A percentile compares a stretch with the other conserved stretches of the same genome.
Evolutionary conservation across 768 basidiomycete species (phyloP).

Genomic region (Lactarius tabidus): DNA sequence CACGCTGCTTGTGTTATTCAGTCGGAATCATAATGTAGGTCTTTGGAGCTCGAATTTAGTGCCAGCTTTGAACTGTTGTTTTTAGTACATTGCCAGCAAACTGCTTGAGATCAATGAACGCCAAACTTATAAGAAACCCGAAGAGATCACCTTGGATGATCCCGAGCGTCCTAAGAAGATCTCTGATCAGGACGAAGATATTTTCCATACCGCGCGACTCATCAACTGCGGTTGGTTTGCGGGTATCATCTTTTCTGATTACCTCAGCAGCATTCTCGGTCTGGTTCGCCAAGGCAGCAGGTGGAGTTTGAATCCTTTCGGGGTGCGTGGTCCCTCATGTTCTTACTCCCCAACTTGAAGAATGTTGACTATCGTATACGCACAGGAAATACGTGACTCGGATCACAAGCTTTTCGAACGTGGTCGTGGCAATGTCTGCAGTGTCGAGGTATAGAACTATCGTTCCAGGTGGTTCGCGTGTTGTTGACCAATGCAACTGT

Average conservation of each 20-base stretch:
- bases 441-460: slow-evolving; percentile 57
- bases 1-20: slow-evolving; percentile 73
- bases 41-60: not conserved
- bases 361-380: not conserved
- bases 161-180: slow-evolving; percentile 34
- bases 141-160: slow-evolving; percentile 35
- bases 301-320: slow-evolving; percentile 77
- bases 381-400: slow-evolving; percentile 57
- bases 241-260: slow-evolving; percentile 75
- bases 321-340: slow-evolving; percentile 37
- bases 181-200: slow-evolving; percentile 40
- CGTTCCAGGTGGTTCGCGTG: not conserved
- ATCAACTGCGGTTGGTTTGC: slow-evolving; percentile 82
- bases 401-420: slow-evolving; percentile 71
- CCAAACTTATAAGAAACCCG: slow-evolving; percentile 55
- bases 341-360: not conserved
- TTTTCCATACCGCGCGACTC: slow-evolving; percentile 80
- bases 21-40: slow-evolving; percentile 82
- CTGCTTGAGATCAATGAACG: slow-evolving; percentile 80
- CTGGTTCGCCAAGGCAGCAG: slow-evolving; percentile 67
- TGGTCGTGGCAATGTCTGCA: slow-evolving; percentile 79
- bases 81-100: slow-evolving; percentile 73
- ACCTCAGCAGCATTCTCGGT: slow-evolving; percentile 80
- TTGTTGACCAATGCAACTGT: not conserved
- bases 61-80: not conserved